Conservation (phyloP, 2,329 filamentous ascomycete genomes). For the Pseudopithomyces chartarum region DNA sequence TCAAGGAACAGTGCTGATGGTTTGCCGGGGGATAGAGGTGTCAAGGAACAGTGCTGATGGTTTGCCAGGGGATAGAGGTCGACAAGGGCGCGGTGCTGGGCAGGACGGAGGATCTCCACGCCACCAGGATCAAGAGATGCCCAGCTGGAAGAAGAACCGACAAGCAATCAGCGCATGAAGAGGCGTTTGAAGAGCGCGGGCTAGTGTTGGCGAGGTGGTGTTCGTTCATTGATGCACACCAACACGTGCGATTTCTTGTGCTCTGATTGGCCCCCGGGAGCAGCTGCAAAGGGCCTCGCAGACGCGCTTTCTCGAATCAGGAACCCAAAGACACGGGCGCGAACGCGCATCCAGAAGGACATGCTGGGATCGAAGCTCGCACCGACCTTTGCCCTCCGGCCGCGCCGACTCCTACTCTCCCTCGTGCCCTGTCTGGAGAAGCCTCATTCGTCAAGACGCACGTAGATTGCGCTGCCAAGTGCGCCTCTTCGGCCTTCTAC, state of each 20-base stretch:
- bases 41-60: background rate
- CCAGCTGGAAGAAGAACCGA: background rate
- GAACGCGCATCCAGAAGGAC: background rate
- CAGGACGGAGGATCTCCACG: background rate
- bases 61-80: background rate
- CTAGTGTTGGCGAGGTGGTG: background rate
- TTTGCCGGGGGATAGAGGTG: background rate
- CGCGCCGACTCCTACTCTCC: background rate
- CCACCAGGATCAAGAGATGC: background rate
- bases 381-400: conserved; percentile 1
- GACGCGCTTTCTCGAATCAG: background rate
- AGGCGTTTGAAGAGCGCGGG: background rate
- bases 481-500: conserved; percentile 1
- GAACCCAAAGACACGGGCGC: background rate
- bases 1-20: background rate
- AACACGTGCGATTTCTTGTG: background rate
- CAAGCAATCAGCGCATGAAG: conserved; percentile 2
- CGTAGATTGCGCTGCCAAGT: background rate
- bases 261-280: background rate
- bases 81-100: background rate
- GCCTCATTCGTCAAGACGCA: conserved; percentile 3
- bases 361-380: background rate
- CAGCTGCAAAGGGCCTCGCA: background rate
- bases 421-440: background rate
- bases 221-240: background rate